Conservation (phyloP, 257 asterid species). For the Solanum paucissectum region DNA sequence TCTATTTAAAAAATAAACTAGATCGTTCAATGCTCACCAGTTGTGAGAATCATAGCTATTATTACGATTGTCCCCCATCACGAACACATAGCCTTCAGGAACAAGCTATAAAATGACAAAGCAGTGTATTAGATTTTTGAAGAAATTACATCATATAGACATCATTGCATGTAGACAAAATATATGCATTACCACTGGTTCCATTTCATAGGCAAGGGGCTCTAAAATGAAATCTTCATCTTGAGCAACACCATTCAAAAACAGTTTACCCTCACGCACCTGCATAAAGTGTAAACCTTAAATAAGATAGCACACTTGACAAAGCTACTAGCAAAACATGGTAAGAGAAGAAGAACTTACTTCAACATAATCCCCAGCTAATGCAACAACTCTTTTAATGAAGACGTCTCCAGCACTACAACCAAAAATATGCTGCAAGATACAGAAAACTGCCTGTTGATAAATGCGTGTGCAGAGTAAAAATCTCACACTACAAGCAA, state of each 20-base stretch:
- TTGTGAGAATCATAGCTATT: constrained; percentile 87
- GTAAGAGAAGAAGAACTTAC: constrained; percentile 22
- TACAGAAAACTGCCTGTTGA: constrained; percentile 1
- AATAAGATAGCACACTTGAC: neutral
- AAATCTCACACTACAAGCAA: neutral
- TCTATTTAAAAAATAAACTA: neutral
- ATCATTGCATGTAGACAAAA: too few species aligned
- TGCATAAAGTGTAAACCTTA: constrained; percentile 6
- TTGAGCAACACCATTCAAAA: constrained; percentile 63
- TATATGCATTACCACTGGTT: constrained; percentile 43
- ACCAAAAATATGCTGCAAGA: constrained; percentile 49
- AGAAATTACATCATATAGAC: neutral
- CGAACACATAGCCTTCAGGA: constrained; percentile 87
- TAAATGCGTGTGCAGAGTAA: neutral
- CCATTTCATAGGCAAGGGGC: constrained; percentile 85
- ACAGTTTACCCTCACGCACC: constrained; percentile 71
- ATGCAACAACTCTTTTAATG: constrained; percentile 87
- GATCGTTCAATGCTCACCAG: constrained; percentile 32
- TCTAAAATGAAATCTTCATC: constrained; percentile 86
- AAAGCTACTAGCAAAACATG: neutral
- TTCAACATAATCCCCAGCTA: constrained; percentile 82
- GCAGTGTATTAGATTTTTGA: neutral
- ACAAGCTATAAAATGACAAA: constrained; percentile 40
- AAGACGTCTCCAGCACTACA: constrained; percentile 63
- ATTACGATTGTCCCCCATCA: constrained; percentile 95